A percentile compares a stretch with the other conserved stretches of the same genome.
Conservation (phyloP, 2,329 filamentous ascomycete genomes). For the Orbilia blumenaviensis region DNA sequence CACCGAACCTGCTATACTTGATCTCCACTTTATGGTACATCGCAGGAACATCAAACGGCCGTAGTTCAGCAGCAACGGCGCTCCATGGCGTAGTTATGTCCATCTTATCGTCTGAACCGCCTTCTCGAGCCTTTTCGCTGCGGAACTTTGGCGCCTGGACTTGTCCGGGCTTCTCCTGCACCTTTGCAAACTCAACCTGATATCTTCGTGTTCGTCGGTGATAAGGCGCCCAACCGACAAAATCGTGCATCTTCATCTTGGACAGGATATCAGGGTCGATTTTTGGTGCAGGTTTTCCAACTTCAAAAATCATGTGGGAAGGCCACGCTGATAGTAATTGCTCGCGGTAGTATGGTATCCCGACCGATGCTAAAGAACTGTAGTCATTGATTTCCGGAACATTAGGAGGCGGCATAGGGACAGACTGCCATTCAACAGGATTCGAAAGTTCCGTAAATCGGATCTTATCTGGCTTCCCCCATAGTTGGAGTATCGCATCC, state of each 20-base stretch:
- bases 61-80: slow-evolving; percentile 68
- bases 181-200: slow-evolving; percentile 80
- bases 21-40: slow-evolving; percentile 96
- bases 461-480: slow-evolving; percentile 85
- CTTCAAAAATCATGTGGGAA: slow-evolving; percentile 80
- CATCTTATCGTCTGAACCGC: slow-evolving; percentile 43
- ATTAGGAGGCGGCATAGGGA: slow-evolving; percentile 67
- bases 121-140: slow-evolving; percentile 86
- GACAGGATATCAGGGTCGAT: slow-evolving; percentile 76
- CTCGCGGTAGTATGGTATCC: slow-evolving; percentile 93
- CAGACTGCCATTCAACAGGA: slow-evolving; percentile 79
- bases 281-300: slow-evolving; percentile 79
- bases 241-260: slow-evolving; percentile 74
- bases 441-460: slow-evolving; percentile 84
- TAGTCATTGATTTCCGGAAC: slow-evolving; percentile 76
- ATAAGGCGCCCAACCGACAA: slow-evolving; percentile 82
- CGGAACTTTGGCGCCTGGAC: slow-evolving; percentile 86
- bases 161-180: slow-evolving; percentile 69
- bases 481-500: slow-evolving; percentile 81
- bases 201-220: slow-evolving; percentile 78
- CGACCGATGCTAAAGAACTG: slow-evolving; percentile 82
- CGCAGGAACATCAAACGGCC: slow-evolving; percentile 73
- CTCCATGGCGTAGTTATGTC: slow-evolving; percentile 73
- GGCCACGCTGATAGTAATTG: slow-evolving; percentile 89
- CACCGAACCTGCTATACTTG: slow-evolving; percentile 97